Conservation (phyloP, 495 filamentous ascomycete genomes). For the Penicillium argentinense region DNA sequence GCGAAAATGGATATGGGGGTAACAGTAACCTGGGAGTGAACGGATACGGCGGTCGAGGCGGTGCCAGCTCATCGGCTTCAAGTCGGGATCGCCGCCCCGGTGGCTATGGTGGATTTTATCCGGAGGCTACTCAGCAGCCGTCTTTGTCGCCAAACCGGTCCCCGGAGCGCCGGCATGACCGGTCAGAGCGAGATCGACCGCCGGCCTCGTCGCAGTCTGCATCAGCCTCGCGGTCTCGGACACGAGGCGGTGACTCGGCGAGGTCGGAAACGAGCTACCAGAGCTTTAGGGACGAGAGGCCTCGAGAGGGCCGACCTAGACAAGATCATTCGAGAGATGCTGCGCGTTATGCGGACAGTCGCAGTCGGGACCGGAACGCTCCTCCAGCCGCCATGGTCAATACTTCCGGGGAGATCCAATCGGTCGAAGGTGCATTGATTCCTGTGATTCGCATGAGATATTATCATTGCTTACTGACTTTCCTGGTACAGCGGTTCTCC, state of each 20-base stretch:
- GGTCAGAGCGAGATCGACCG: conserved; percentile 33
- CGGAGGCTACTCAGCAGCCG: conserved; percentile 34
- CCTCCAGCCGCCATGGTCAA: conserved; percentile 8
- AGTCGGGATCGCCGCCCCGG: conserved; percentile 39
- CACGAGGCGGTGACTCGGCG: conserved; percentile 31
- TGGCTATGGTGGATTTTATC: conserved; percentile 47
- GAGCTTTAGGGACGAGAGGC: conserved; percentile 19
- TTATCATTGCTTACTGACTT: neutral
- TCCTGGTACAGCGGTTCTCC: conserved; percentile 52
- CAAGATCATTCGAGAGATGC: conserved; percentile 18
- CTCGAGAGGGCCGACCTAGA: neutral
- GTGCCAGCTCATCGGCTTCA: conserved; percentile 11
- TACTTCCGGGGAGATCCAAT: conserved; percentile 30
- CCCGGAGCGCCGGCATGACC: conserved; percentile 39
- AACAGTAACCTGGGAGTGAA: conserved; percentile 32
- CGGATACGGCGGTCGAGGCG: conserved; percentile 29
- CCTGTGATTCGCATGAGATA: neutral
- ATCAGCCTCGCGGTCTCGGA: conserved; percentile 36
- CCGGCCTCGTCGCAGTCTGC: conserved; percentile 29
- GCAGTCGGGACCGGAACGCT: conserved; percentile 24
- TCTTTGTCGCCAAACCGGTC: conserved; percentile 26
- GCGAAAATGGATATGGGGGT: conserved; percentile 38
- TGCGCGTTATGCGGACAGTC: conserved; percentile 21
- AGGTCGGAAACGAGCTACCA: conserved; percentile 27
- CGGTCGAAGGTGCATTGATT: conserved; percentile 40